Percentiles rank a stretch among this genome's conserved stretches.
These are phyloP conservation scores for Phytophthora sp. DNA, from an alignment of 352 stramenopile species.

Conservation along the genomic window DNA sequence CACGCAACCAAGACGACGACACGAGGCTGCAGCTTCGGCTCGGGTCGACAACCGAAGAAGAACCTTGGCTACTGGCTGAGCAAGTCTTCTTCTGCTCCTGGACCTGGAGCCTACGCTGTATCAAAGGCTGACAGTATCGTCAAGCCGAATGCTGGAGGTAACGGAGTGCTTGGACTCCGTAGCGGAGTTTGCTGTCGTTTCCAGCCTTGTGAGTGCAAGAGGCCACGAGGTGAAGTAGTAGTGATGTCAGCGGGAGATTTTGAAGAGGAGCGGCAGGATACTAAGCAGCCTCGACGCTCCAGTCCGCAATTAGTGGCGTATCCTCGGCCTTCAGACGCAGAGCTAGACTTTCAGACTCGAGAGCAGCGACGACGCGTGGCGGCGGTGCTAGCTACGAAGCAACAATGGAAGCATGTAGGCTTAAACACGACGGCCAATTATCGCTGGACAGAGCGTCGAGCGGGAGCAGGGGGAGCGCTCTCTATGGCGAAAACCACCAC, in stretches of 20 bases:
- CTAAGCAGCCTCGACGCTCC: slow-evolving; percentile 25
- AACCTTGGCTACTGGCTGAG: slow-evolving; percentile 24
- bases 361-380: slow-evolving; percentile 39
- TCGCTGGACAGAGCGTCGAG: slow-evolving; percentile 36
- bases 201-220: slow-evolving; percentile 35
- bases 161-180: slow-evolving; percentile 25
- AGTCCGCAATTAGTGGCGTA: slow-evolving; percentile 26
- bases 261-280: slow-evolving; percentile 9
- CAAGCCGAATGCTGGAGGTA: slow-evolving; percentile 22
- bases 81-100: slow-evolving; percentile 17
- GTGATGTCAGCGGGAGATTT: not conserved
- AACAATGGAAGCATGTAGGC: slow-evolving; percentile 28
- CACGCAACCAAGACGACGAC: not conserved
- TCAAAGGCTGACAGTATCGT: slow-evolving; percentile 30
- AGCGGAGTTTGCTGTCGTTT: slow-evolving; percentile 30
- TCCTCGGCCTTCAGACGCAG: not conserved
- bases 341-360: slow-evolving; percentile 33
- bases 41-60: slow-evolving; percentile 16
- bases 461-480: slow-evolving; percentile 28
- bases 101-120: slow-evolving; percentile 36
- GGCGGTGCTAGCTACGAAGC: slow-evolving; percentile 25
- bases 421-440: slow-evolving; percentile 31
- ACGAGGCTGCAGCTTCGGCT: slow-evolving; percentile 28
- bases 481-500: slow-evolving; percentile 27
- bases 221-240: not conserved